A percentile compares a stretch with the other conserved stretches of the same genome.
These are phyloP conservation scores for Syzygium grande DNA, from an alignment of 345 rosid species.

Conservation along the genomic window DNA sequence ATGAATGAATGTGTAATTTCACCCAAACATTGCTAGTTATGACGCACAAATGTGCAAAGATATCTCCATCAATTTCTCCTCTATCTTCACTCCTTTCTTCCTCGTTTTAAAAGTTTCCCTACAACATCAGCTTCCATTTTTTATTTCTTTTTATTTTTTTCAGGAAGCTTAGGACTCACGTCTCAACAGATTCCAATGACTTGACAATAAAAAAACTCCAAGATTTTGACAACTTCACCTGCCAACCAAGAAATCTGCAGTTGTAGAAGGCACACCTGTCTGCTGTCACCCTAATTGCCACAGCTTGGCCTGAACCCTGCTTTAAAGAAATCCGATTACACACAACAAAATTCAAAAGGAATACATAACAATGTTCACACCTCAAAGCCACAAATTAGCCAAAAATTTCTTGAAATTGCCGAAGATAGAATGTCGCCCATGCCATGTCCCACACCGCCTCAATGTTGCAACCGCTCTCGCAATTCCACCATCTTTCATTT, in stretches of 20 bases:
- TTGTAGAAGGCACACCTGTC: slow-evolving; percentile 94
- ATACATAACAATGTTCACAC: background rate
- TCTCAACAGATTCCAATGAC: background rate
- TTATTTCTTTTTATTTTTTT: background rate
- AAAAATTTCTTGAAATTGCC: background rate
- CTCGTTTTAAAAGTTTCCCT: background rate
- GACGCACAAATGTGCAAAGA: background rate
- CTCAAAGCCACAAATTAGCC: background rate
- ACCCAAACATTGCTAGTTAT: background rate
- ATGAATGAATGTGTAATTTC: background rate
- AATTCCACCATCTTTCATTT: background rate
- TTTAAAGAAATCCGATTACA: background rate
- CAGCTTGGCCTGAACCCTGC: slow-evolving; percentile 98
- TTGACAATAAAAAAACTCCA: background rate
- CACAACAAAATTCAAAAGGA: background rate
- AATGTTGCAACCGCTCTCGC: background rate
- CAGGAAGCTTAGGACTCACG: background rate
- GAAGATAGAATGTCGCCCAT: background rate
- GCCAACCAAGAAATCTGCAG: slow-evolving; percentile 98
- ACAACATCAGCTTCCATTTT: background rate
- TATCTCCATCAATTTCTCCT: background rate
- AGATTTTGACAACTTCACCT: slow-evolving; percentile 30
- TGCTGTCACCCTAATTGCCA: slow-evolving; percentile 89
- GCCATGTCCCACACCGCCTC: background rate
- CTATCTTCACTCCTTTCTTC: background rate